Evolutionary conservation across 148 eudicot species (phyloP), one percentile per base, ranked within the genome.

Genomic region (Vaccinium macrocarpon): DNA sequence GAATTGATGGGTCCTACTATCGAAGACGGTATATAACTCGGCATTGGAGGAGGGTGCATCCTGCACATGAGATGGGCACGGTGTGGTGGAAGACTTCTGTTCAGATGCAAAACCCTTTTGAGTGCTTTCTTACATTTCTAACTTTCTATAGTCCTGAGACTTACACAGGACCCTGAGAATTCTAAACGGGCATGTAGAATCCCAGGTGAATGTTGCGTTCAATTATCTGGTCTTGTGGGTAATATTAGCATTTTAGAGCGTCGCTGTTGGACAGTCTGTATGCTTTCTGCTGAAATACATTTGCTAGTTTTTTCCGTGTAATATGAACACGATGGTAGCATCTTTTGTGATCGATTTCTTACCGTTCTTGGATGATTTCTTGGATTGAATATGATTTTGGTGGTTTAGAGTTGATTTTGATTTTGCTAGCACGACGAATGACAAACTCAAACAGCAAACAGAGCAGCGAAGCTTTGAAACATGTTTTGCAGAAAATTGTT

Each of bases 181-280:
- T 32, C 76, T 64, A 50, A 21, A 51, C 23, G 27, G 59, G 48
- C 25, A 29, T 19, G 53, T 50, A 50, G 73, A 49, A 50, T 49
- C 74, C 49, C 77, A 82, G 84, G 51, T 49, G 11, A 55, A 48
- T 61, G 55, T 18, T 27, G 64, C 53, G 74, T 81, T 81, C 83
- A 48, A 53, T 62, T 81, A 42, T 18, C 32, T 59, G 51, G 35
- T 81, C 52, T 62, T 73, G 55, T 81, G 73, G 73, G 35, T 68
- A 46, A 46, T 56, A 80, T 81, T 61, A 42, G 29, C 72, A 46
- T 27, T 42, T 21, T 80, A 29, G 25, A 38, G 38, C 66, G 76
- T 66, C 10, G 9, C 83, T 14, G 38, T 61, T 81, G 73, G 46
- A 38, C 21, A 19, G 32, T 62, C 35, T 61, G 53, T 46, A 61